Evolutionary conservation across 257 asterid species (phyloP), one percentile per base, ranked within the genome.

Genomic region (Apocynum venetum): DNA sequence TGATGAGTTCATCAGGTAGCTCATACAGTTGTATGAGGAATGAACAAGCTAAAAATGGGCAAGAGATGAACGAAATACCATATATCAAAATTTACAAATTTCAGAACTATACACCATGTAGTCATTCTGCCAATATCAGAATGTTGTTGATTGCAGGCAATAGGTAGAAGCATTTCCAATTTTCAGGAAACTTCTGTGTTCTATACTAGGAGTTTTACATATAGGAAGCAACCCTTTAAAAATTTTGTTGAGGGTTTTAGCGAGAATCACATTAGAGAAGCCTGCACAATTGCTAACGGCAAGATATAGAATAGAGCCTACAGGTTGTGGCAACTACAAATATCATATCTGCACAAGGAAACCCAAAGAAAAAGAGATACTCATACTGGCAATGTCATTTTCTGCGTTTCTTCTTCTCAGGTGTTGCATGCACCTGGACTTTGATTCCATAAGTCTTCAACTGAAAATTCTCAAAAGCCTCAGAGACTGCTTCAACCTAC

Each of bases 381-480:
- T 47, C 76, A 67, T 13, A 60, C 47, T 4, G 31, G 56, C 56
- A 60, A 77, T 11, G 53, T 84, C 81, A 88, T 43, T 76, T 75
- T 69, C 88, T 83, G 43, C 88, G 88, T 80, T 68, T 95, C 84
- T 93, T 92, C 88, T 88, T 95, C 83, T 90, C 96, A 17, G 98
- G 99, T 68, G 96, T 90, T 49, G 82, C 75, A 63, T 91, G 94
- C 65, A 95, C 92, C 84, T 95, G 99, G 46, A 92, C 51, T 82
- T 87, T 91, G 79, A 88, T 87, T 74, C 99, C 98, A 55, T 95
- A 91, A 36, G 94, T 89, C 81, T 87, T 91, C 84, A 88, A 74
- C 84, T 95, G 99, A 76, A 93, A 95, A 86, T 91, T 93, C 87
- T 89, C 99, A 81, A 95, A 95, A 48, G 99, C 99, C 51, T 93